Evolutionary conservation across 441 rosid species (phyloP), one percentile per base, ranked within the genome.

Genomic region (Cnidoscolus chayamansa): DNA sequence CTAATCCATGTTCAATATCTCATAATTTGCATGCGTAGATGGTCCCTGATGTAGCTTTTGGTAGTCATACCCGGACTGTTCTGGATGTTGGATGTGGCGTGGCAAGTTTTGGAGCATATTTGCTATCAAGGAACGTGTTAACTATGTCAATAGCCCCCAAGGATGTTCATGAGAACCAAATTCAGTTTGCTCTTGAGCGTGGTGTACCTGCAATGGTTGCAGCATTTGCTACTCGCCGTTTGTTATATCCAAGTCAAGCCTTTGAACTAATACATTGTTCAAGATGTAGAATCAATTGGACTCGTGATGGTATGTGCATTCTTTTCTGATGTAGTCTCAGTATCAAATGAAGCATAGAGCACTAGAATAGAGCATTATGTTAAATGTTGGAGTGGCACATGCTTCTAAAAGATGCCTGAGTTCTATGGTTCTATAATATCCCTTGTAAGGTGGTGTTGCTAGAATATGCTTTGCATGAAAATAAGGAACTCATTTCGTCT

Each of bases 151-250:
- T 96, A 56, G 99, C 99, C 80, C 99, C 97, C 30, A 96, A 96
- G 81, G 99, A 96, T 83, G 97, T 96, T 74, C 98, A 96, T 40
- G 97, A 96, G 80, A 96, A 96, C 72, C 99, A 96, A 81, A 96
- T 96, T 68, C 99, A 96, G 74, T 96, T 96, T 86, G 99, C 99
- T 76, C 93, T 96, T 57, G 99, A 96, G 79, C 94, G 97, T 67
- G 98, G 97, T 80, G 98, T 91, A 35, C 99, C 99, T 75, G 97
- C 99, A 55, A 96, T 91, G 98, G 94, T 84, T 61, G 92, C 97
- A 59, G 98, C 99, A 61, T 93, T 93, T 81, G 88, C 93, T 11
- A 96, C 97, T 49, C 90, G 61, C 49, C 83, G 97, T 1, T 80
- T 96, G 63, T 65, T 87, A 65, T 96, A 88, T 76, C 97, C 99